These are phyloP conservation scores for Globisporangium viniferum DNA, from an alignment of 352 stramenopile genomes.

Conservation along the genomic window DNA sequence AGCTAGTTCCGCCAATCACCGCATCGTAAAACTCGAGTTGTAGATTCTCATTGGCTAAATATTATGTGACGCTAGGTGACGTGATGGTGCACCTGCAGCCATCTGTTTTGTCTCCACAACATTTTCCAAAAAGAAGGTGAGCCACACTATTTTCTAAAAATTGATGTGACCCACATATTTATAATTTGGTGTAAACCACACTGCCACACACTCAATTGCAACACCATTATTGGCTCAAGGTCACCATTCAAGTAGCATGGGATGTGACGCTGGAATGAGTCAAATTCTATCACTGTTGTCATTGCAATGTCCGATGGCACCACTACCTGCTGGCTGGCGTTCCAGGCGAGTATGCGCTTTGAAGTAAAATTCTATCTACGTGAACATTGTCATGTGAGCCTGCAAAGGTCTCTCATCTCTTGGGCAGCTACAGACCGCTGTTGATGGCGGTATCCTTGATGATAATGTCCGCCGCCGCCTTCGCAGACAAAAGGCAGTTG, in stretches of 20 bases:
- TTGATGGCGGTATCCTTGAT: constrained; percentile 9
- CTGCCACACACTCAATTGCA: neutral
- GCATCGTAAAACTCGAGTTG: neutral
- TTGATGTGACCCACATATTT: neutral
- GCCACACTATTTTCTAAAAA: neutral
- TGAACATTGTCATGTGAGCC: neutral
- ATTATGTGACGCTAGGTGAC: neutral
- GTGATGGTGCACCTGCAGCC: neutral
- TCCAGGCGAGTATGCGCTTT: neutral
- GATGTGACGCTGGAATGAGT: neutral
- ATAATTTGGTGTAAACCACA: neutral
- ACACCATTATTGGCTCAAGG: too few relatives aligned
- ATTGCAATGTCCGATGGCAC: neutral
- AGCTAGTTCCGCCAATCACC: neutral
- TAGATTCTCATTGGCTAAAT: neutral
- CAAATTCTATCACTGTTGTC: neutral
- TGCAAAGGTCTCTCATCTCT: neutral
- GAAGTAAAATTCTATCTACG: neutral
- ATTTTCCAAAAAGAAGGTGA: neutral
- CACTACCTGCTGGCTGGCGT: too few relatives aligned
- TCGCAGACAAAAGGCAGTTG: constrained; percentile 66
- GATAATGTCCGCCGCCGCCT: constrained; percentile 31
- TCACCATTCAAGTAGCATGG: neutral
- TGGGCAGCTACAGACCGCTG: constrained; percentile 32
- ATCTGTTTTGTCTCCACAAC: neutral